Evolutionary conservation across 371 early-diverging fungal species (phyloP), one percentile per base, ranked within the genome.

Genomic region (Dipsacomyces acuminosporus): DNA sequence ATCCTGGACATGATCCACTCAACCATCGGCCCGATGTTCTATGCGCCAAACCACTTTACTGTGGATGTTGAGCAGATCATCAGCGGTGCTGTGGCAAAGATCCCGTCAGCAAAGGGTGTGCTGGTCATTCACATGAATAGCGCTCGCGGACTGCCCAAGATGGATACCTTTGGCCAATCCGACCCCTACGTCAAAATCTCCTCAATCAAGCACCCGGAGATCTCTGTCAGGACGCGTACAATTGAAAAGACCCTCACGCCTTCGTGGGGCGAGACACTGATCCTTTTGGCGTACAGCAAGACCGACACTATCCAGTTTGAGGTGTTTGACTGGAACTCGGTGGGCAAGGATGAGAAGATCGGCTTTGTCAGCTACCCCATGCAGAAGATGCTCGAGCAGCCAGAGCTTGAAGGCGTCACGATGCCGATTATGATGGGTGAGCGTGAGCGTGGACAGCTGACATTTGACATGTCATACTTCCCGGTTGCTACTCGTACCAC

Each of bases 31-130:
- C 88, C 90, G 5, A 86, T 89, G 88, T 80, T 95, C 73, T 87
- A 92, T 55, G 77, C 79, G 35, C 96, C 96, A 18, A 88, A 90
- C 67, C 82, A 81, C 45, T 89, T 91, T 62, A 77, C 80, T 3
- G 76, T 92, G 41, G 91, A 94, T 59, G 51, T 93, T 1, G 94
- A 91, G 54, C 78, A 81, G 50, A 78, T 96, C 62, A 78, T 96
- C 72, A 81, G 83, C 34, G 90, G 88, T 17, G 81, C 78, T 13
- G 77, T 76, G 5, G 48, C 64, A 0, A 22, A 54, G 40, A 54
- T 65, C 70, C 87, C 83, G 34, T 69, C 80, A 22, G 89, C 94
- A 13, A 81, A 85, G 53, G 98, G 98, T 54, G 87, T 98, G 0
- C 74, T 96, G n/a, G 81, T 85, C 23, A 74, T 93, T 40, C 83